A percentile compares a stretch with the other conserved stretches of the same genome.
Evolutionary conservation across 2,329 filamentous ascomycete genomes (phyloP).

Genomic region (Scopulariopsis brevicaulis): DNA sequence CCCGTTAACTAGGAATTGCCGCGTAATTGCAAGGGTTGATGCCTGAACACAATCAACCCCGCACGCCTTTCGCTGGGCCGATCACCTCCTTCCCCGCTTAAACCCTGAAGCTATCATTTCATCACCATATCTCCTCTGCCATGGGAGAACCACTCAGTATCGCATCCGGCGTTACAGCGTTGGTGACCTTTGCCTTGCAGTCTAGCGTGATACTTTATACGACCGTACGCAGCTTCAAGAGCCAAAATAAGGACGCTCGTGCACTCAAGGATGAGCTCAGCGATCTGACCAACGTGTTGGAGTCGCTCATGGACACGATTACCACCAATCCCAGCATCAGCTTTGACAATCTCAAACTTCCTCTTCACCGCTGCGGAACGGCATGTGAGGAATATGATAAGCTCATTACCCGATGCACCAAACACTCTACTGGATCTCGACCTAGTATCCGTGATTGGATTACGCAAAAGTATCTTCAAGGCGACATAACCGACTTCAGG

Average conservation of each 20-base stretch:
- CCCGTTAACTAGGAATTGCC: too few species aligned
- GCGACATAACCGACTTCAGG: conserved; percentile 27
- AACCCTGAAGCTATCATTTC: too few species aligned
- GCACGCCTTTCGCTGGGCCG: too few species aligned
- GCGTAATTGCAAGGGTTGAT: too few species aligned
- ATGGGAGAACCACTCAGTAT: conserved; percentile 11
- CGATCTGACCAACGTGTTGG: conserved; percentile 24
- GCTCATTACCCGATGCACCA: conserved; percentile 21
- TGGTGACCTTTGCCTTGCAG: conserved; percentile 11
- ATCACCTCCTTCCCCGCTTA: too few species aligned
- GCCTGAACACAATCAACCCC: too few species aligned
- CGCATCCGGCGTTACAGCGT: conserved; percentile 7
- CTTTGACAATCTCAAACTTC: conserved; percentile 14
- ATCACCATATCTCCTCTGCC: too few species aligned
- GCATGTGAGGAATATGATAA: conserved; percentile 28
- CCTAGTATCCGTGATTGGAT: conserved; percentile 32
- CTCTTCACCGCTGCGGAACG: conserved; percentile 27
- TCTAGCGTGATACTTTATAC: conserved; percentile 9
- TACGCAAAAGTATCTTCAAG: conserved; percentile 27
- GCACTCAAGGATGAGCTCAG: conserved; percentile 27
- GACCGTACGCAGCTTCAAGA: conserved; percentile 8
- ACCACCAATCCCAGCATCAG: conserved; percentile 5
- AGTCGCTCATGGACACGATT: conserved; percentile 16
- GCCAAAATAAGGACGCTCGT: conserved; percentile 17
- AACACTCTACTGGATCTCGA: conserved; percentile 18